Base-by-base conservation (phyloP, 805 yeast species). In the Wickerhamomyces pijperi region DNA sequence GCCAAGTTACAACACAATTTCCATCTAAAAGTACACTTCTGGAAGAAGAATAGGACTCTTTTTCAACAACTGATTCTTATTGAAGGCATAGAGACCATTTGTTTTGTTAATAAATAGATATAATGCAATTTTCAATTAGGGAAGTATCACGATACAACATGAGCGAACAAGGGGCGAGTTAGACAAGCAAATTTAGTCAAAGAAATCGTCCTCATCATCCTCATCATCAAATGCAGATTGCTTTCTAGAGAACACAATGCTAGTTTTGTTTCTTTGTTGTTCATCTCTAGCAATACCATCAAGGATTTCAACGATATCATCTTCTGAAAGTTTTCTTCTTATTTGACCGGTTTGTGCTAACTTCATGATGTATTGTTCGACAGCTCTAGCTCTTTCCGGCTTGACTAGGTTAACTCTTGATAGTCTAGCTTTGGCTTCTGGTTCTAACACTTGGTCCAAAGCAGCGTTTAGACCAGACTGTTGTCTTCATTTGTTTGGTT, bases 371-470 rank as follows among this genome's bases (percentile, higher is more conserved):
- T 90, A 76, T 45, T 79, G 77, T 51, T 90, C 97, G 13, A 87
- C 97, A 3, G 87, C 83, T 38, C 73, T 71, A 1, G 94, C 97
- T 41, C 97, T 68, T 39, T 92, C 97, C 3, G 94, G 94, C 53
- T 88, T 76, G 34, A 90, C 98, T 55, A 92, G 72, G 21, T 86
- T 66, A 16, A 90, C 94, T 42, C 98, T 68, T 16, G 88, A 75
- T 35, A 90, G 67, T 42, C 98, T 70, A 53, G 90, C 97, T 36
- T 94, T 70, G 1, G 97, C 98, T 38, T 71, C 74, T 11, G 90
- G 78, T 40, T 83, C 84, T 35, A 92, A 66, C 17, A 86, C 72
- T 47, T 82, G 90, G 7, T 84, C 69, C 39, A 86, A 62, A 3
- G 57, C 54, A 8, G 54, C 42, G 35, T 46, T 50, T 36, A 45